phyloP scores from a whole-genome alignment of 208 protist genomes.

The Acanthamoeba healyi region DNA sequence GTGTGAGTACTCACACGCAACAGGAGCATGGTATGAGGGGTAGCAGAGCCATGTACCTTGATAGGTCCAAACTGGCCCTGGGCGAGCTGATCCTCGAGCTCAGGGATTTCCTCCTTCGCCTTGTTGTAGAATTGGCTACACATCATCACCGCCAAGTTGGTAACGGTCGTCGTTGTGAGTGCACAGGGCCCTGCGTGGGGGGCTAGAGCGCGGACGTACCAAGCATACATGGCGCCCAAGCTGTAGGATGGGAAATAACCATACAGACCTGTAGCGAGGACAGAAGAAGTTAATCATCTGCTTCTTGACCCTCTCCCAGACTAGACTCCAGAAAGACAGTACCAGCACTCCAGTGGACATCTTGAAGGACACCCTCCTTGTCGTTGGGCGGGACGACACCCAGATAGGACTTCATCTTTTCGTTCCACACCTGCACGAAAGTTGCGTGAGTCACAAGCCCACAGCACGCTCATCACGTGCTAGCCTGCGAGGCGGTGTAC shows the following conservation, averaged over 20 bases:
- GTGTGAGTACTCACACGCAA: background rate
- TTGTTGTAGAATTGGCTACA: constrained; percentile 44
- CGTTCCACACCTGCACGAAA: constrained; percentile 7
- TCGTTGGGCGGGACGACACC: background rate
- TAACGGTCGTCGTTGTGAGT: too few species aligned
- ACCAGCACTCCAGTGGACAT: constrained; percentile 63
- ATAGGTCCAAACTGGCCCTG: constrained; percentile 1
- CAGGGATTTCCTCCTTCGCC: constrained; percentile 42
- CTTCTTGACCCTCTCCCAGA: background rate
- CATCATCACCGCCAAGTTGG: too few species aligned
- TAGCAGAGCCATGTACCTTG: background rate
- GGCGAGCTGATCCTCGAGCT: constrained; percentile 7
- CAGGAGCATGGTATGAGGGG: background rate
- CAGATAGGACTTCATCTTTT: constrained; percentile 51
- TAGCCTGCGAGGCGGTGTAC: background rate
- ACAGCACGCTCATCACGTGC: background rate
- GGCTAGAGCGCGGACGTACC: background rate
- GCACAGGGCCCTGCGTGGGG: too few species aligned
- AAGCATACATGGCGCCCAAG: constrained; percentile 65
- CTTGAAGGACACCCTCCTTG: constrained; percentile 4
- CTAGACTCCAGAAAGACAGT: background rate
- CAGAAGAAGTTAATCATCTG: background rate
- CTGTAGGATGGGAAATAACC: constrained; percentile 62
- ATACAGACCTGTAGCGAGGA: background rate
- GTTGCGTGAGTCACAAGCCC: background rate